Percentiles rank a stretch among this genome's conserved stretches.
Conservation (phyloP, 371 early-diverging fungal species). For the Mortierella sp. region DNA sequence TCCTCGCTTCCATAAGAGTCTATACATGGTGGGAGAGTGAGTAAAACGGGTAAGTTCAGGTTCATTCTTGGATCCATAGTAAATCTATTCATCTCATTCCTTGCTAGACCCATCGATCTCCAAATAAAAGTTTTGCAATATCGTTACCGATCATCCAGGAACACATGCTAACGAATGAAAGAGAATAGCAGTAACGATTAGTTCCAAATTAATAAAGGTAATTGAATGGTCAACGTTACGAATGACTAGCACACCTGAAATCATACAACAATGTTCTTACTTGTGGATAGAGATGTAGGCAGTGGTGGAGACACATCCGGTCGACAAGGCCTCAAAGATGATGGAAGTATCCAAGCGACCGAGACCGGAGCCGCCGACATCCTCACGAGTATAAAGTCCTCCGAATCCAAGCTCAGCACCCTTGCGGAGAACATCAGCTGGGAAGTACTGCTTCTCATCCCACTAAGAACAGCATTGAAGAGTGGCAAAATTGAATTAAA, state of each 20-base stretch:
- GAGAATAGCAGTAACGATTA: background rate
- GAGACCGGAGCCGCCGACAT: constrained; percentile 64
- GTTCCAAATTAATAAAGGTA: background rate
- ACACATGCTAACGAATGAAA: constrained; percentile 60
- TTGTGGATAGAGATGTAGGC: constrained; percentile 77
- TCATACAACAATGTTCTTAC: constrained; percentile 11
- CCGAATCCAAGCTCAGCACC: constrained; percentile 74
- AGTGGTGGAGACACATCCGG: constrained; percentile 70
- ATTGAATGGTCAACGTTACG: background rate
- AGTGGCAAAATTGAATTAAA: background rate
- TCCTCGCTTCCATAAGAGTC: constrained; percentile 64
- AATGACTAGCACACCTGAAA: background rate
- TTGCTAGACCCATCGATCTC: no score
- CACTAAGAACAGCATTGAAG: constrained; percentile 31
- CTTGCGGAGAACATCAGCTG: constrained; percentile 62
- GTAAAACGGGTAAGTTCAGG: background rate
- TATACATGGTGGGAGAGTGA: background rate
- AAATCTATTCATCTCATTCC: no score
- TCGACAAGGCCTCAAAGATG: constrained; percentile 71
- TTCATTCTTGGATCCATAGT: background rate
- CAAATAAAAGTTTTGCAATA: background rate
- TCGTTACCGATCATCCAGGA: constrained; percentile 72
- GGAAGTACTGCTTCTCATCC: constrained; percentile 67
- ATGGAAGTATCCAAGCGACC: constrained; percentile 65
- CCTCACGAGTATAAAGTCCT: constrained; percentile 62